Percentiles rank a stretch among this genome's conserved stretches.
phyloP scores from a whole-genome alignment of 2,329 filamentous ascomycete genomes.

The Rugonectria rugulosa region DNA sequence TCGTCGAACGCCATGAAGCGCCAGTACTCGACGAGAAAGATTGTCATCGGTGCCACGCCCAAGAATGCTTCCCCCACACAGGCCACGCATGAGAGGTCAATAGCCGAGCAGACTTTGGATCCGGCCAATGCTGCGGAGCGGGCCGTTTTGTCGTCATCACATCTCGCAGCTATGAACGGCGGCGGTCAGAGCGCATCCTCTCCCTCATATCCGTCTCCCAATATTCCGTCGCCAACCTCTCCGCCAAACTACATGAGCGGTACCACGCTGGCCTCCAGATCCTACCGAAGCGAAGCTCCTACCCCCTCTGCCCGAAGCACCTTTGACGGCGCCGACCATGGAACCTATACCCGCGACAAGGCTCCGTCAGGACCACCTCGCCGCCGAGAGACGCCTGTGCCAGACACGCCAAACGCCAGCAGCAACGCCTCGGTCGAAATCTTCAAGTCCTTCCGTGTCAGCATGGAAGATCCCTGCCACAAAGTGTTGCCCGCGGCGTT shows the following conservation, averaged over 20 bases:
- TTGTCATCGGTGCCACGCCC: slow-evolving; percentile 74
- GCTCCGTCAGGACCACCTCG: slow-evolving; percentile 53
- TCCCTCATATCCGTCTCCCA: slow-evolving; percentile 66
- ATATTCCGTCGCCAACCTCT: slow-evolving; percentile 74
- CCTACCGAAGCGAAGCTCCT: slow-evolving; percentile 65
- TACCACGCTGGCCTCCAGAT: slow-evolving; percentile 67
- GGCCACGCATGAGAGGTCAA: slow-evolving; percentile 70
- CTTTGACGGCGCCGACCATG: slow-evolving; percentile 59
- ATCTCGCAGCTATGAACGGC: slow-evolving; percentile 75
- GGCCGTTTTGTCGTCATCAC: slow-evolving; percentile 71
- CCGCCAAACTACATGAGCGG: slow-evolving; percentile 63
- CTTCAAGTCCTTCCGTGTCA: slow-evolving; percentile 98
- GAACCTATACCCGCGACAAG: slow-evolving; percentile 43
- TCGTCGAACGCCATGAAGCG: slow-evolving; percentile 65
- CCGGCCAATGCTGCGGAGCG: slow-evolving; percentile 73
- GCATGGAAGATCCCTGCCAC: slow-evolving; percentile 97
- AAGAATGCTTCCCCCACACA: slow-evolving; percentile 81
- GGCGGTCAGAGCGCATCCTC: slow-evolving; percentile 63
- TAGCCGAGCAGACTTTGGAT: slow-evolving; percentile 71
- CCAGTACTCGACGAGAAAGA: slow-evolving; percentile 79
- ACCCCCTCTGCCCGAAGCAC: slow-evolving; percentile 63
- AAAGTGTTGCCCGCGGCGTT: slow-evolving; percentile 95
- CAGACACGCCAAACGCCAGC: slow-evolving; percentile 62
- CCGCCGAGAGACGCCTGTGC: slow-evolving; percentile 67
- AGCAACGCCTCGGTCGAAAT: slow-evolving; percentile 81